Evolutionary conservation across 495 filamentous ascomycete species (phyloP).

Genomic region (Neurospora sp.): DNA sequence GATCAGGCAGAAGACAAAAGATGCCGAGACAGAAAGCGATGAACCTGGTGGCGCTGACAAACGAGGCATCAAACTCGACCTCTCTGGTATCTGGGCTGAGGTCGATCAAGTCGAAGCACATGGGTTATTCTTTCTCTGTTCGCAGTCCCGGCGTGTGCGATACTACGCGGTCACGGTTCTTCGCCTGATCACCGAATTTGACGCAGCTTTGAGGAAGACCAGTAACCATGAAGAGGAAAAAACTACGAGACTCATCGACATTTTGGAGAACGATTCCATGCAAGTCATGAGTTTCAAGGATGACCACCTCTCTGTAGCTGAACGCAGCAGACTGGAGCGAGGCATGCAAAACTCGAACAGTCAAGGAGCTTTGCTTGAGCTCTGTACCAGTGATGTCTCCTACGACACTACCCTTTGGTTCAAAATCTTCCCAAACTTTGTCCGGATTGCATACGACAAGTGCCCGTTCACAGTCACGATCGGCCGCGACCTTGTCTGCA

Average conservation of each 20-base stretch:
- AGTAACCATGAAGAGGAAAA: conserved; percentile 42
- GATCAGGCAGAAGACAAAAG: conserved; percentile 75
- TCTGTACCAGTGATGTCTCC: conserved; percentile 90
- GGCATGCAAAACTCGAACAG: conserved; percentile 77
- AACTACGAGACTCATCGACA: conserved; percentile 65
- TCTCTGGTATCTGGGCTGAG: conserved; percentile 77
- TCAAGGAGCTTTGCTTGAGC: conserved; percentile 78
- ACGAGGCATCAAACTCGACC: conserved; percentile 65
- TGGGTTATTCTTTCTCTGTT: conserved; percentile 96
- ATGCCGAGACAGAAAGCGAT: conserved; percentile 50
- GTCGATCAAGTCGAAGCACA: conserved; percentile 97
- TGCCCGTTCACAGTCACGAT: conserved; percentile 85
- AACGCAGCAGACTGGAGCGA: conserved; percentile 84
- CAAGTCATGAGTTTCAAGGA: conserved; percentile 88
- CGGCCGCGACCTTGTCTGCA: conserved; percentile 83
- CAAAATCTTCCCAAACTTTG: conserved; percentile 92
- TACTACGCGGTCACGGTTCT: conserved; percentile 87
- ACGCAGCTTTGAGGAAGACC: conserved; percentile 69
- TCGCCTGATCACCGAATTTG: conserved; percentile 86
- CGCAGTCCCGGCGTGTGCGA: conserved; percentile 80
- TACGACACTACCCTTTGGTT: conserved; percentile 95
- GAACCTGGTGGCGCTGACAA: conserved; percentile 50
- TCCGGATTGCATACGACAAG: conserved; percentile 80
- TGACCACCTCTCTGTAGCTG: conserved; percentile 81
- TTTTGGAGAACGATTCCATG: conserved; percentile 81